Percentiles rank a stretch among this genome's conserved stretches.
Conservation (phyloP, 495 filamentous ascomycete species). For the Evernia prunastri region DNA sequence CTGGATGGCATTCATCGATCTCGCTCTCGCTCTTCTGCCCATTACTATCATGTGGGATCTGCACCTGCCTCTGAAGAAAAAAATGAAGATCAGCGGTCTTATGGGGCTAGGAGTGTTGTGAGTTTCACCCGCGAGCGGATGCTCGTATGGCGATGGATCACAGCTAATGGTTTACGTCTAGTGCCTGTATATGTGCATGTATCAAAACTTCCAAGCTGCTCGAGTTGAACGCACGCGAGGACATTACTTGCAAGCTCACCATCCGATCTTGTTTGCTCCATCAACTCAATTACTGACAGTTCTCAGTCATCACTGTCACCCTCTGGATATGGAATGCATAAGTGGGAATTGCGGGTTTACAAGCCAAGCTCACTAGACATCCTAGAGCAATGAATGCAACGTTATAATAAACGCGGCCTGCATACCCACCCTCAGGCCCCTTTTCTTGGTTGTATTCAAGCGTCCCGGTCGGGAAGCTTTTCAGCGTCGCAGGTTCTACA, state of each 20-base stretch:
- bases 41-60: slow-evolving; percentile 37
- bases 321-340: slow-evolving; percentile 25
- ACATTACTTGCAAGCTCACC: slow-evolving; percentile 29
- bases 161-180: neutral
- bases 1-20: slow-evolving; percentile 38
- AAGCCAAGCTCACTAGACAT: neutral
- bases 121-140: slow-evolving; percentile 1
- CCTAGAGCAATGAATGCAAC: slow-evolving; percentile 32
- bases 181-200: slow-evolving; percentile 29
- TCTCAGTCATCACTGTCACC: neutral
- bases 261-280: neutral
- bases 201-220: slow-evolving; percentile 40
- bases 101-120: slow-evolving; percentile 41
- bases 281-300: neutral
- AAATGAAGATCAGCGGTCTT: slow-evolving; percentile 37
- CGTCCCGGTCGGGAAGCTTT: slow-evolving; percentile 8
- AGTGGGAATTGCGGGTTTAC: slow-evolving; percentile 6
- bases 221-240: slow-evolving; percentile 29
- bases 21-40: slow-evolving; percentile 45
- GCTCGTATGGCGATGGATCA: neutral
- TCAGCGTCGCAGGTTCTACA: neutral
- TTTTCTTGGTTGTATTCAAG: slow-evolving; percentile 34
- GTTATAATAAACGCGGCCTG: slow-evolving; percentile 43
- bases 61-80: slow-evolving; percentile 40
- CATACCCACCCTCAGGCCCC: slow-evolving; percentile 42